Evolutionary conservation across 1,284 basidiomycete genomes (phyloP).

Genomic region (Peniophora sp.): DNA sequence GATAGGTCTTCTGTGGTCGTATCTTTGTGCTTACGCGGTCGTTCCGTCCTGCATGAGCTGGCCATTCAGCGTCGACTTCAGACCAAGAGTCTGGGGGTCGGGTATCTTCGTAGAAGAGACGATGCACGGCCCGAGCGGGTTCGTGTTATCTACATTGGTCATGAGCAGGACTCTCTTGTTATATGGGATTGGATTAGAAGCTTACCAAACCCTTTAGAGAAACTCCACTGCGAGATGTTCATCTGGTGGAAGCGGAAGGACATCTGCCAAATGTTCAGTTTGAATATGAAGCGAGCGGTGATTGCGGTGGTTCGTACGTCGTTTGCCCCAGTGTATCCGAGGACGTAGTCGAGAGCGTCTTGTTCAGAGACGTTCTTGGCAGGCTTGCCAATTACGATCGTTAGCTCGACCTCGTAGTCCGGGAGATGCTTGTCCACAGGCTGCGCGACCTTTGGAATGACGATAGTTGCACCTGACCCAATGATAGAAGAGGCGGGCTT

Average conservation of each 20-base stretch:
- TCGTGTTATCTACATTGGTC: conserved; percentile 51
- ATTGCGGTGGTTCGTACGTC: conserved; percentile 52
- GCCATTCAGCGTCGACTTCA: conserved; percentile 68
- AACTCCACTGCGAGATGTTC: conserved; percentile 73
- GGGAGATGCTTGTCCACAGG: conserved; percentile 67
- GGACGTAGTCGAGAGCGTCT: conserved; percentile 75
- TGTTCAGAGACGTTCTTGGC: conserved; percentile 72
- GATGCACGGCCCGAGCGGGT: conserved; percentile 70
- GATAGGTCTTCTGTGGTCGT: conserved; percentile 7
- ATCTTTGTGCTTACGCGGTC: conserved; percentile 45
- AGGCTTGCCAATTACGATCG: conserved; percentile 75
- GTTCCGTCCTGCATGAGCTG: conserved; percentile 65
- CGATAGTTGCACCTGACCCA: conserved; percentile 58
- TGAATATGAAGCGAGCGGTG: too few relatives aligned
- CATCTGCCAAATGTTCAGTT: conserved; percentile 40
- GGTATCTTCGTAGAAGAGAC: conserved; percentile 58
- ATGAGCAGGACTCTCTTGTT: not conserved
- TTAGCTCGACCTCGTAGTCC: conserved; percentile 88
- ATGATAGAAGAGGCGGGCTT: conserved; percentile 72
- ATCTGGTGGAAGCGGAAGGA: conserved; percentile 77
- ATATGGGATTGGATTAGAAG: conserved; percentile 1
- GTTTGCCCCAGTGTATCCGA: conserved; percentile 76
- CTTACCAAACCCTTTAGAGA: conserved; percentile 77
- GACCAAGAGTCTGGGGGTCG: conserved; percentile 61
- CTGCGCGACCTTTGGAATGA: conserved; percentile 61